phyloP scores from a whole-genome alignment of 371 early-diverging fungal species.

The Actinomortierella ambigua region DNA sequence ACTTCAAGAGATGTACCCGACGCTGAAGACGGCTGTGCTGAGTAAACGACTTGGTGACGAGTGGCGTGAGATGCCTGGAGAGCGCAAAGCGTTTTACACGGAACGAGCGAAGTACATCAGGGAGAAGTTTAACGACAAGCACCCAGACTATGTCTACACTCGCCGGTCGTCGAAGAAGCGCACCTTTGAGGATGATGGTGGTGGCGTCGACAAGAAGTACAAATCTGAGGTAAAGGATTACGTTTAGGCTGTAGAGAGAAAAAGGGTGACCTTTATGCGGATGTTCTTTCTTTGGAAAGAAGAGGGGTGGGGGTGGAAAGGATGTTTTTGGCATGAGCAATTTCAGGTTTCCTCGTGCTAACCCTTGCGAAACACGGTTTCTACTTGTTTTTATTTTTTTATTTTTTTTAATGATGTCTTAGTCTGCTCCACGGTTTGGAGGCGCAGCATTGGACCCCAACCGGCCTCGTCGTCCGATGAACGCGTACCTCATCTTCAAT shows the following conservation, averaged over 20 bases:
- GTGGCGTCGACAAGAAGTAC: slow-evolving; percentile 16
- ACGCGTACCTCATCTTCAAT: slow-evolving; percentile 69
- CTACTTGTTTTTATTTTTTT: neutral
- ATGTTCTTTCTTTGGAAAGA: neutral
- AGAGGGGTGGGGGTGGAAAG: neutral
- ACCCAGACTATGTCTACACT: slow-evolving; percentile 54
- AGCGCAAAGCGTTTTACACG: slow-evolving; percentile 41
- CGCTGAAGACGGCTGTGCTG: slow-evolving; percentile 56
- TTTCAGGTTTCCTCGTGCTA: neutral
- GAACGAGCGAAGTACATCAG: slow-evolving; percentile 56
- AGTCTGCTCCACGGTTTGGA: slow-evolving; percentile 11
- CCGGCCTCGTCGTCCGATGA: slow-evolving; percentile 67
- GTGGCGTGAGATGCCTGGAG: slow-evolving; percentile 53
- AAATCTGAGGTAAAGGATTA: slow-evolving; percentile 10
- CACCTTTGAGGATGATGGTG: slow-evolving; percentile 16
- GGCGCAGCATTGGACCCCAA: slow-evolving; percentile 28
- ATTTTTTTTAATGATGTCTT: neutral
- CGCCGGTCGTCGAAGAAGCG: slow-evolving; percentile 50
- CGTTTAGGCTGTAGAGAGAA: neutral
- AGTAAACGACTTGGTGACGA: slow-evolving; percentile 64
- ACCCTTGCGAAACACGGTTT: too few species aligned
- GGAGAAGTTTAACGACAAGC: slow-evolving; percentile 53
- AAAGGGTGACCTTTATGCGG: neutral
- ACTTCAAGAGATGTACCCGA: slow-evolving; percentile 54
- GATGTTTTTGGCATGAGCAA: neutral